Evolutionary conservation across 371 early-diverging fungal genomes (phyloP).

Genomic region (Syncephalastrum racemosum): DNA sequence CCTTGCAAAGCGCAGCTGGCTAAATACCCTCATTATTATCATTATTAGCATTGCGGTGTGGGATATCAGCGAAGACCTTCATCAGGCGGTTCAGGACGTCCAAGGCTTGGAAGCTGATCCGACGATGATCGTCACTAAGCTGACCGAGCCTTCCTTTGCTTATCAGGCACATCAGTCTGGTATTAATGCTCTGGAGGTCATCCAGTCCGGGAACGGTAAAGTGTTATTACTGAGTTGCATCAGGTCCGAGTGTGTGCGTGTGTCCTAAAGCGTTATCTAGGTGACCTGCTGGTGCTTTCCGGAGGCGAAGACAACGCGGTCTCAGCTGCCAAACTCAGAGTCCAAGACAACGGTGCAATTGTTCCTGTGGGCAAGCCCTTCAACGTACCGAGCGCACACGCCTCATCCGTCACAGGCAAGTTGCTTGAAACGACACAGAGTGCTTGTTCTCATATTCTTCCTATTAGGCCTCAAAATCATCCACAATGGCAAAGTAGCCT

Average conservation of each 20-base stretch:
- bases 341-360: neutral
- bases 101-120: conserved; percentile 30
- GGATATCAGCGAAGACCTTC: conserved; percentile 46
- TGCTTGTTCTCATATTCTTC: neutral
- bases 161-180: conserved; percentile 54
- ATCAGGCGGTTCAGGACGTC: conserved; percentile 15
- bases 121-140: conserved; percentile 26
- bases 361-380: conserved; percentile 21
- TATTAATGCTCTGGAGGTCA: conserved; percentile 50
- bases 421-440: no score
- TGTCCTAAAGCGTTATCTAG: neutral
- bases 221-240: neutral
- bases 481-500: conserved; percentile 21
- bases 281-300: conserved; percentile 37
- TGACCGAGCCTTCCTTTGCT: conserved; percentile 34
- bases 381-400: conserved; percentile 49
- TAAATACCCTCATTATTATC: neutral
- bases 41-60: conserved; percentile 45
- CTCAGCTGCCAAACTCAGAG: conserved; percentile 28
- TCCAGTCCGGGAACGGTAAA: conserved; percentile 19
- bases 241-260: neutral
- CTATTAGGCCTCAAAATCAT: conserved; percentile 42
- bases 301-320: conserved; percentile 67
- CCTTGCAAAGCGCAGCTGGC: neutral
- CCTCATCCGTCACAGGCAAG: conserved; percentile 58